phyloP scores from a whole-genome alignment of 768 basidiomycete species.

The Suillus americanus region DNA sequence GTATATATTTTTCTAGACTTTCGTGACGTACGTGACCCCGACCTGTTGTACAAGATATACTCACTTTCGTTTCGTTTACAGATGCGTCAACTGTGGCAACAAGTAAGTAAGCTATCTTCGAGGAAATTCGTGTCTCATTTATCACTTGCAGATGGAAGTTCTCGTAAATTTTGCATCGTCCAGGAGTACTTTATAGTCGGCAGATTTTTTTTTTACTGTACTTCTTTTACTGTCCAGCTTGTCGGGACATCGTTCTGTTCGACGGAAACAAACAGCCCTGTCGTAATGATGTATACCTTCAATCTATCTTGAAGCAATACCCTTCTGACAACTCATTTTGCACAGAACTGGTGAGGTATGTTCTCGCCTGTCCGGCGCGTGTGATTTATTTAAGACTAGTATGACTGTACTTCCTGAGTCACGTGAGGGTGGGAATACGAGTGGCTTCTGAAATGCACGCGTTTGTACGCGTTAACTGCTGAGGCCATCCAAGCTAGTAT shows the following conservation, averaged over 20 bases:
- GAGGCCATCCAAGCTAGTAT: not conserved
- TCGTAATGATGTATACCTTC: slow-evolving; percentile 25
- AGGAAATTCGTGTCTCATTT: not conserved
- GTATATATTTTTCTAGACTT: slow-evolving; percentile 52
- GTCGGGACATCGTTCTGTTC: slow-evolving; percentile 5
- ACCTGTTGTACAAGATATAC: slow-evolving; percentile 5
- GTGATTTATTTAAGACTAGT: not conserved
- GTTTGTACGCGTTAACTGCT: slow-evolving; percentile 14
- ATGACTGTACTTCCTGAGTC: not conserved
- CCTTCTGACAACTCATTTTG: slow-evolving; percentile 8
- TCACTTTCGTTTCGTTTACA: slow-evolving; percentile 20
- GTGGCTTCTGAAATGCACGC: slow-evolving; percentile 12
- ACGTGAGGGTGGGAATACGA: slow-evolving; percentile 5
- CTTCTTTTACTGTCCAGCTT: slow-evolving; percentile 1
- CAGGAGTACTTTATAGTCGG: not conserved
- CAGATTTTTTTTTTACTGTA: slow-evolving; percentile 13
- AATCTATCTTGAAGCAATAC: slow-evolving; percentile 8
- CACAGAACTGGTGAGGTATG: not conserved
- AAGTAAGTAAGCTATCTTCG: slow-evolving; percentile 33
- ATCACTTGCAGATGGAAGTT: slow-evolving; percentile 56
- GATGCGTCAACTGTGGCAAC: slow-evolving; percentile 69
- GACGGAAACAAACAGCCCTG: not conserved
- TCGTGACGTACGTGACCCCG: slow-evolving; percentile 67
- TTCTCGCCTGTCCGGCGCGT: not conserved
- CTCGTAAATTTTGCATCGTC: slow-evolving; percentile 37